Base-by-base conservation (phyloP, 2,329 filamentous ascomycete genomes). In the Hymenoscyphus fraxineus region DNA sequence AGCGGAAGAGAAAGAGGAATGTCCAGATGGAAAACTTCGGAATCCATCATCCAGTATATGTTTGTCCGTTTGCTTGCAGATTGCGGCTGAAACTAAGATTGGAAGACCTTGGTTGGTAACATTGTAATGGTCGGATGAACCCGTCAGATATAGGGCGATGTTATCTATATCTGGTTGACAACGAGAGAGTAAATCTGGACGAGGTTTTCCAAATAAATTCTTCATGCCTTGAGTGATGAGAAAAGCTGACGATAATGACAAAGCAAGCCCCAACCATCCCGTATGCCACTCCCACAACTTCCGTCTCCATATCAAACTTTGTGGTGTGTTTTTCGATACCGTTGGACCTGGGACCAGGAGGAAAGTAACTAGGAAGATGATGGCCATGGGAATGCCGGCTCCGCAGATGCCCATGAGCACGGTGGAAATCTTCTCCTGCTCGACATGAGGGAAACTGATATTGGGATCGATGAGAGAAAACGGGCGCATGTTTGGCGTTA, bases 211-310 rank as follows among this genome's bases (percentile, higher is more conserved):
- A 67, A 86, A 83, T 1, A 89, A 70, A 62, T 85, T 92, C 83
- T 97, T 97, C 82, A 96, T 87, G 60, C 89, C 91, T 71, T 92
- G 88, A 0, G 93, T 94, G 71, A 96, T 87, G 77, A 95, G 87
- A 80, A 90, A 96, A 4, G 90, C 84, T 1, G 85, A 81, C 2
- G 88, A 86, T 10, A 92, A 80, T 2, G 90, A 86, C 19, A 97
- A 80, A 0, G 82, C 91, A 2, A 97, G 82, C 0, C 93, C 93
- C 72, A 97, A 86, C 86, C 89, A 92, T 65, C 91, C 93, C 1
- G 87, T 87, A 74, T 97, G 92, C 76, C 91, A 87, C 76, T 97
- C 93, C 93, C 94, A 97, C 1, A 97, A 76, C 78, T 95, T 97
- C 69, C 91, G 85, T 74, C 85, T 86, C 88, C 91, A 93, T 56